A percentile compares a stretch with the other conserved stretches of the same genome.
Conservation (phyloP, 2,329 filamentous ascomycete species). For the Westerdykella sp. region DNA sequence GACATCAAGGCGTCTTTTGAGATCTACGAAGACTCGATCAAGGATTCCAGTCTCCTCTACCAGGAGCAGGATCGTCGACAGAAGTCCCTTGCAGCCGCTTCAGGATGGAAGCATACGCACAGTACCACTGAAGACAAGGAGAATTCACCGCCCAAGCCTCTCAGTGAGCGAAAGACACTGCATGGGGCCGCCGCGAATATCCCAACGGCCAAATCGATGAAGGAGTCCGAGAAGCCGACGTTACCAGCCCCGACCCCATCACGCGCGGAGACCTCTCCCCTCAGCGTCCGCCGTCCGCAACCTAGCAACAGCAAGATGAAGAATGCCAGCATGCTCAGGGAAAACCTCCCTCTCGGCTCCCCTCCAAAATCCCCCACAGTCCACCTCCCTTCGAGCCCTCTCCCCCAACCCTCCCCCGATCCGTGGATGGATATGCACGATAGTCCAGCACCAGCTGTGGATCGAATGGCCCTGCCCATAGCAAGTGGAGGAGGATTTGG, state of each 20-base stretch:
- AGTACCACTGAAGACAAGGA: conserved; percentile 22
- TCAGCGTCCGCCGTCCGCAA: conserved; percentile 14
- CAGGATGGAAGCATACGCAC: background rate
- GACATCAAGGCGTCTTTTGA: conserved; percentile 19
- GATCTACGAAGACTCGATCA: conserved; percentile 28
- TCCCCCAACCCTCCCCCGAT: conserved; percentile 28
- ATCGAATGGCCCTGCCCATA: conserved; percentile 30
- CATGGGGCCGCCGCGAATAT: conserved; percentile 17
- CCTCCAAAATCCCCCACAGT: conserved; percentile 13
- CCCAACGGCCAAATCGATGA: conserved; percentile 13
- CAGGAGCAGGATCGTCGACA: conserved; percentile 5
- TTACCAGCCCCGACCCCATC: conserved; percentile 6
- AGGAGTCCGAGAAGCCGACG: conserved; percentile 14
- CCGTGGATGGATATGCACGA: conserved; percentile 26
- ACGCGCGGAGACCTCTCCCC: conserved; percentile 14
- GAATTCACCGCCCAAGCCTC: conserved; percentile 24
- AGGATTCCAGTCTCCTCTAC: conserved; percentile 11
- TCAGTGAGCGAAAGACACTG: conserved; percentile 11
- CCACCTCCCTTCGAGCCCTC: conserved; percentile 22
- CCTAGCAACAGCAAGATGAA: conserved; percentile 3
- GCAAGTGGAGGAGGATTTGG: conserved; percentile 20
- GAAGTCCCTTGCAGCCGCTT: too few species aligned
- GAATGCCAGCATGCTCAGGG: too few species aligned
- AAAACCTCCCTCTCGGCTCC: conserved; percentile 12
- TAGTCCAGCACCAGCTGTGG: conserved; percentile 23